Conservation (phyloP, 352 stramenopile species). For the Lagenidium sp. region DNA sequence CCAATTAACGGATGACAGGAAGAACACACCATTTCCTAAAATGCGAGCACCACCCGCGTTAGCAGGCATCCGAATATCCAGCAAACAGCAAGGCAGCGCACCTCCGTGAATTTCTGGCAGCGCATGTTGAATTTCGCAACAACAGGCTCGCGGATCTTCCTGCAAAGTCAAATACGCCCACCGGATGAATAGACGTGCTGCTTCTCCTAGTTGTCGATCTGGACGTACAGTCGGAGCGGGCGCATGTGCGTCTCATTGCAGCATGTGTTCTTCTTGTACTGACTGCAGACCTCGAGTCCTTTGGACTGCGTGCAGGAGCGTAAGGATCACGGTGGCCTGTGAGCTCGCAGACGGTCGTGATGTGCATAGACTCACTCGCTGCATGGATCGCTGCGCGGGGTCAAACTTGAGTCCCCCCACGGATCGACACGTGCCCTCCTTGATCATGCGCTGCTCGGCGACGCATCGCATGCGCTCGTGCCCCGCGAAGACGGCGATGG, state of each 20-base stretch:
- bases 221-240: slow-evolving; percentile 50
- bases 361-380: slow-evolving; percentile 62
- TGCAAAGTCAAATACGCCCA: slow-evolving; percentile 14
- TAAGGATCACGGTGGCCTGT: too few species aligned
- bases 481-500: slow-evolving; percentile 21
- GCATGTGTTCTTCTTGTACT: slow-evolving; percentile 77
- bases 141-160: slow-evolving; percentile 70
- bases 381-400: slow-evolving; percentile 40
- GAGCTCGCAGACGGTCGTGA: too few species aligned
- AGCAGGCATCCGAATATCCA: neutral
- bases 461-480: slow-evolving; percentile 3
- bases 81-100: slow-evolving; percentile 1
- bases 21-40: slow-evolving; percentile 71
- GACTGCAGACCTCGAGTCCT: slow-evolving; percentile 65
- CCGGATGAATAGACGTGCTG: too few species aligned
- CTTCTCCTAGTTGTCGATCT: too few species aligned
- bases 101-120: slow-evolving; percentile 55
- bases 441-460: slow-evolving; percentile 15
- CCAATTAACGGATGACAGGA: slow-evolving; percentile 74
- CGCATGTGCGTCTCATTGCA: slow-evolving; percentile 66
- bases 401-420: slow-evolving; percentile 68
- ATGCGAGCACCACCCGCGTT: neutral
- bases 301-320: slow-evolving; percentile 22
- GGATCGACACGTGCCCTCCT: slow-evolving; percentile 41
- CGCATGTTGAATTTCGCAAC: slow-evolving; percentile 63